A percentile compares a stretch with the other conserved stretches of the same genome.
phyloP scores from a whole-genome alignment of 192 early-diverging fungal species.

The Blastocladiella britannica region DNA sequence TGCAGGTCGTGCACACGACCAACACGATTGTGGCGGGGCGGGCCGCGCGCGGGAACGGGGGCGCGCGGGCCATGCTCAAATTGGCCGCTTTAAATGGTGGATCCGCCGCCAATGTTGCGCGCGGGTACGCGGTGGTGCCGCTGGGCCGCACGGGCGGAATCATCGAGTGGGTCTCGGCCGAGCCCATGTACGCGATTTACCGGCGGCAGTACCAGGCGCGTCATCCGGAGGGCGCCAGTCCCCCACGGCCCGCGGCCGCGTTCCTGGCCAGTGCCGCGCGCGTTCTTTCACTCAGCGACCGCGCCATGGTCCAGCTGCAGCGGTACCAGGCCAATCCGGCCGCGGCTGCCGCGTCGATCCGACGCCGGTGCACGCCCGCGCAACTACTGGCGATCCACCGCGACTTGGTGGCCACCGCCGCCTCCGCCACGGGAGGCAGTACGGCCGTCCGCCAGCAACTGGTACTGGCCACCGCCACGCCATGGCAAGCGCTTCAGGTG shows the following conservation, averaged over 20 bases:
- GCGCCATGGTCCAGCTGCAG: no score
- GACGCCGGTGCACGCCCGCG: neutral
- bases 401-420: neutral
- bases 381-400: neutral
- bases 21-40: conserved; percentile 30
- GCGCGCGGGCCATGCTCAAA: conserved; percentile 8
- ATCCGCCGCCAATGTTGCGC: conserved; percentile 7
- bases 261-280: no score
- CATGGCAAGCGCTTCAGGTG: neutral
- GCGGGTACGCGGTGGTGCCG: conserved; percentile 62
- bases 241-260: neutral
- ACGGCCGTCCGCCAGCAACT: neutral
- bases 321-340: neutral
- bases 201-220: conserved; percentile 44
- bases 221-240: neutral
- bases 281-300: no score
- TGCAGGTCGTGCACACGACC: conserved; percentile 47
- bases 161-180: conserved; percentile 81
- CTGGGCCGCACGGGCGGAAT: conserved; percentile 73
- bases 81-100: conserved; percentile 25
- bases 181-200: conserved; percentile 54
- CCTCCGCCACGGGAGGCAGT: no score
- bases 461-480: neutral
- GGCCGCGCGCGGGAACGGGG: conserved; percentile 18
- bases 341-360: neutral